Evolutionary conservation across 306 rosid genomes (phyloP).

Genomic region (Casuarina cunninghamiana): DNA sequence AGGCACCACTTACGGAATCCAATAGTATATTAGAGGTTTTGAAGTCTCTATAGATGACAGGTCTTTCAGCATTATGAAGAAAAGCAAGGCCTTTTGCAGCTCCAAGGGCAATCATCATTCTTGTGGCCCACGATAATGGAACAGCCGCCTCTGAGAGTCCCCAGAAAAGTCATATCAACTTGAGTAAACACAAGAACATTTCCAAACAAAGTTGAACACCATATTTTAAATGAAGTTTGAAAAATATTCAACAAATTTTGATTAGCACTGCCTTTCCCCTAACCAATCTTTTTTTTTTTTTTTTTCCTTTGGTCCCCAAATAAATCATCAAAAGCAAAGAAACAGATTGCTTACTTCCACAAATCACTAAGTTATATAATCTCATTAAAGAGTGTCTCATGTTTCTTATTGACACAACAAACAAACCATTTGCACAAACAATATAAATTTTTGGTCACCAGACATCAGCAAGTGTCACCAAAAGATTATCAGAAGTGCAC

Average conservation of each 20-base stretch:
- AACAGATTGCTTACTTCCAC: background rate
- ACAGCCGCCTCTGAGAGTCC: constrained; percentile 44
- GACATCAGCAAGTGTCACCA: background rate
- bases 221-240: background rate
- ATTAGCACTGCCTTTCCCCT: background rate
- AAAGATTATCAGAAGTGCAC: background rate
- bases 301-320: background rate
- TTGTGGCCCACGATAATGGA: constrained; percentile 51
- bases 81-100: constrained; percentile 69
- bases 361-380: background rate
- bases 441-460: background rate
- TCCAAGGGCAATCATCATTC: constrained; percentile 65
- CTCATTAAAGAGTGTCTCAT: background rate
- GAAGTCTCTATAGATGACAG: constrained; percentile 63
- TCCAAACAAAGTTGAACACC: background rate
- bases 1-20: constrained; percentile 44
- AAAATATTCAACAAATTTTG: background rate
- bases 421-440: background rate
- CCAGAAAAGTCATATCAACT: constrained; percentile 16
- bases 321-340: background rate
- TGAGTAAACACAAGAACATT: background rate
- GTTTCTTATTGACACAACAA: background rate
- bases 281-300: no score
- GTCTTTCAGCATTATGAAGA: constrained; percentile 67
- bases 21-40: constrained; percentile 61